Evolutionary conservation across 345 rosid species (phyloP).

Genomic region (Citrus unshiu): DNA sequence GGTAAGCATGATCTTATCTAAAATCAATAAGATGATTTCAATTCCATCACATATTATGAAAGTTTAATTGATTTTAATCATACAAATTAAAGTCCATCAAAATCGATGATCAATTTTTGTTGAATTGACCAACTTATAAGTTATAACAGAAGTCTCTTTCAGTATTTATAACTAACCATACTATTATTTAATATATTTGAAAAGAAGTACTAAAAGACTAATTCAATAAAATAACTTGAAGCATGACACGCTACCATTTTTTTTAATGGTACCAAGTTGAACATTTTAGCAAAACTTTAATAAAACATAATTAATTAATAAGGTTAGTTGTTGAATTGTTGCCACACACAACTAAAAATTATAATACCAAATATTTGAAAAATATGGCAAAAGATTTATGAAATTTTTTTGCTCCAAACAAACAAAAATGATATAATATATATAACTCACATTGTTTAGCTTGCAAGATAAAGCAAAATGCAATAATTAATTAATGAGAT

Average conservation of each 20-base stretch:
- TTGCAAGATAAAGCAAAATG: constrained; percentile 31
- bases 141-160: neutral
- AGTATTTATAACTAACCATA: neutral
- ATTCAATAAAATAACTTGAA: neutral
- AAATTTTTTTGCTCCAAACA: neutral
- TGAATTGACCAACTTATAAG: neutral
- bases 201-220: neutral
- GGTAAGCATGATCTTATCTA: neutral
- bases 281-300: neutral
- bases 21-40: neutral
- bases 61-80: no score
- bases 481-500: constrained; percentile 25
- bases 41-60: neutral
- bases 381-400: neutral
- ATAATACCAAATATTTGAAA: neutral
- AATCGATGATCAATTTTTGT: neutral
- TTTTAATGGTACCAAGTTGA: neutral
- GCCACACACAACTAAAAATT: neutral
- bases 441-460: constrained; percentile 20
- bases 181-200: neutral
- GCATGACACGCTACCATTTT: neutral
- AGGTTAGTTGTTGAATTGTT: neutral
- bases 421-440: neutral
- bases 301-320: neutral
- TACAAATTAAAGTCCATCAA: neutral